Evolutionary conservation across 1,139 yeast genomes (phyloP), one percentile per base, ranked within the genome.

Genomic region (Zhuliangozyma parablackwelliae): DNA sequence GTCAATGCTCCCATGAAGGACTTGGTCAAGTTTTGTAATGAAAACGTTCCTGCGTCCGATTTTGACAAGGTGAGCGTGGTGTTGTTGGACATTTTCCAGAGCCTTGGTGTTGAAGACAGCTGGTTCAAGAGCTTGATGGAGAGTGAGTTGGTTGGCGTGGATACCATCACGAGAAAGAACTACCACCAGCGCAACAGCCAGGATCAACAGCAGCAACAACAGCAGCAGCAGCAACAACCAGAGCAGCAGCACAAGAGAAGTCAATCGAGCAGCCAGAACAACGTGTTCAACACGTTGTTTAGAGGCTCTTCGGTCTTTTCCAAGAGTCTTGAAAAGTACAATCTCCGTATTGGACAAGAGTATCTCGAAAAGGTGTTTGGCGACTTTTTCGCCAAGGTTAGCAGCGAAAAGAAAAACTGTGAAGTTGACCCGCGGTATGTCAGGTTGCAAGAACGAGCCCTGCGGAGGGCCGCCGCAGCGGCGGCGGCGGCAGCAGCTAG

Each of bases 241-340:
- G 23, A 7, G 23, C 23, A 6, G 23, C 7, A 29, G 9, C 29
- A 36, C 8, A 20, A 11, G 9, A 21, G 26, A 3, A 13, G 36
- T 12, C 29, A 44, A 12, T 39, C 52, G 23, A 46, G 53, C 8
- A 59, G 63, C 2, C 52, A 57, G 33, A 70, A 62, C 39, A 72
- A 78, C 49, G 74, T 78, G 2, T 78, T 78, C 55, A 85, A 85
- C 49, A 80, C 95, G 0, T 58, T 92, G 16, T 90, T 92, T 53
- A 69, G 97, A 47, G 96, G 97, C 0, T 84, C 87, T 39, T 81
- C 95, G 1, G 69, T 89, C 8, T 70, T 90, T 44, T 82, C 96
- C 0, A 87, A 86, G 54, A 75, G 95, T 0, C 57, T 90, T 36
- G 97, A 92, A 49, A 71, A 77, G 44, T 88, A 81, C 54, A 83